Conservation (phyloP, 768 basidiomycete species). For the Serendipita sp. region DNA sequence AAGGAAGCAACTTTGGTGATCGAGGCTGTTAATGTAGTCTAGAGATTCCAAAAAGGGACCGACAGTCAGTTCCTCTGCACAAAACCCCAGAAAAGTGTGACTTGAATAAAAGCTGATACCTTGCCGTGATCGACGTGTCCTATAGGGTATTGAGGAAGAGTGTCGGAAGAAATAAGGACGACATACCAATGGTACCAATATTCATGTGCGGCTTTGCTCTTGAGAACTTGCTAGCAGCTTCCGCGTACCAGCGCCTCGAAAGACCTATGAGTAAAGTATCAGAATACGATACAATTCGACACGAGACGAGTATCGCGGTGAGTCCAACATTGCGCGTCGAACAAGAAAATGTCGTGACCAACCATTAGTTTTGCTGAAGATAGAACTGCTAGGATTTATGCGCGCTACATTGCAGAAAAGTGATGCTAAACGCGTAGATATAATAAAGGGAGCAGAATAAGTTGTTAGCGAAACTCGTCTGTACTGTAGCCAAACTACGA, state of each 20-base stretch:
- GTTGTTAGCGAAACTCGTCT: neutral
- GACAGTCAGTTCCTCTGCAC: neutral
- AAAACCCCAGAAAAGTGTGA: neutral
- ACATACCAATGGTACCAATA: conserved; percentile 74
- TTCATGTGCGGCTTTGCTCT: conserved; percentile 85
- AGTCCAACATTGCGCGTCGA: neutral
- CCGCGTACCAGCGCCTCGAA: conserved; percentile 57
- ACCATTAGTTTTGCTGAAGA: neutral
- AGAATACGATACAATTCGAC: neutral
- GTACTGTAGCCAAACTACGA: no score
- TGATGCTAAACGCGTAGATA: neutral
- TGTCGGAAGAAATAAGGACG: neutral
- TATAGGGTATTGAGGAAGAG: neutral
- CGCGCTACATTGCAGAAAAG: neutral
- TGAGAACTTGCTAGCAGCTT: conserved; percentile 37
- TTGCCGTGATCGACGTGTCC: conserved; percentile 98
- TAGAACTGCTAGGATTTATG: neutral
- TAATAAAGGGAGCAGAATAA: neutral
- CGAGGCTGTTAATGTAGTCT: conserved; percentile 84
- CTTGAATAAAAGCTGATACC: neutral
- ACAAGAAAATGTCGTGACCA: neutral
- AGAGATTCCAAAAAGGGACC: neutral
- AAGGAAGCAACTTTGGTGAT: conserved; percentile 85
- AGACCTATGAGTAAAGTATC: conserved; percentile 8
- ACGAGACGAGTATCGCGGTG: neutral